phyloP scores from a whole-genome alignment of 2,329 filamentous ascomycete genomes.

The Trichothecium sympodiale region DNA sequence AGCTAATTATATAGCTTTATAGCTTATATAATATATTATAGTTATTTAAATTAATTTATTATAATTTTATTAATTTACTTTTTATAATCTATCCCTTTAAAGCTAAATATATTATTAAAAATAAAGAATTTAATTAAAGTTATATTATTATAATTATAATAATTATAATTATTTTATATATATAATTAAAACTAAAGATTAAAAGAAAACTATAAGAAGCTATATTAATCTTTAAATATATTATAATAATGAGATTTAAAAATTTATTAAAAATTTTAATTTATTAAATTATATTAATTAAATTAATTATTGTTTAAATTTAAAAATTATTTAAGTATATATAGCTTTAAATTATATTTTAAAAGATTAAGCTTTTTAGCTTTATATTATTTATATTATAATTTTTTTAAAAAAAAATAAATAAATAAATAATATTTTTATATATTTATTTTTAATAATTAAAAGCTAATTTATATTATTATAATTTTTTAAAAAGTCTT shows the following conservation, averaged over 20 bases:
- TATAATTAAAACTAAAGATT: background rate
- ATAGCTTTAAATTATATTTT: background rate
- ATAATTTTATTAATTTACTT: too few relatives aligned
- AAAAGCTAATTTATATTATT: too few relatives aligned
- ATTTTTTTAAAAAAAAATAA: too few relatives aligned
- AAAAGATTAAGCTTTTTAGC: background rate
- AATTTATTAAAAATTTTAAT: background rate
- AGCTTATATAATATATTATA: too few relatives aligned
- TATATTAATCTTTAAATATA: constrained; percentile 1
- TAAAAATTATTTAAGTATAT: background rate
- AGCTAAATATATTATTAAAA: constrained; percentile 1
- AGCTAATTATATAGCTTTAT: background rate
- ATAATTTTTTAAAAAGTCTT: too few relatives aligned
- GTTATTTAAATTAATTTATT: too few relatives aligned
- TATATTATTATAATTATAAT: constrained; percentile 2
- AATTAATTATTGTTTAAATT: constrained; percentile 1
- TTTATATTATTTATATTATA: background rate
- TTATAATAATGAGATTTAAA: background rate
- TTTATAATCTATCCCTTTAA: too few relatives aligned
- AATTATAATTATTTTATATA: background rate
- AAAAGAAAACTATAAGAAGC: constrained; percentile 1
- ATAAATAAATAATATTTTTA: too few relatives aligned
- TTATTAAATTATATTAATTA: background rate
- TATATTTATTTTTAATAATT: too few relatives aligned
- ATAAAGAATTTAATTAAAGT: background rate